Conservation (phyloP, 495 filamentous ascomycete species). For the Aspergillus hancockii region DNA sequence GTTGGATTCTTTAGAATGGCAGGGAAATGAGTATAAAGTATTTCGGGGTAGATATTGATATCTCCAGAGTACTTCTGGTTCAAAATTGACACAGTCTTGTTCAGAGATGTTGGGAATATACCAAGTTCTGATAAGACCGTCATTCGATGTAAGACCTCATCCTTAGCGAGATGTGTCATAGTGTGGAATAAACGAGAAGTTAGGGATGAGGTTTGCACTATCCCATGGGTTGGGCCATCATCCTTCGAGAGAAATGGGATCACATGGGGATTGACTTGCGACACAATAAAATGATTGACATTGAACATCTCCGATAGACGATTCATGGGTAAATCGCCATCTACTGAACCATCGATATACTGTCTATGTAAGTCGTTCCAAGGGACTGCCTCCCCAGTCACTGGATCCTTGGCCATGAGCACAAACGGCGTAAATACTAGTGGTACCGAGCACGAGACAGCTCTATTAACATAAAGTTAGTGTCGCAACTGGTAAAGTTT, state of each 20-base stretch:
- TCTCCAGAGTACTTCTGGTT: constrained; percentile 94
- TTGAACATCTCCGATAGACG: constrained; percentile 94
- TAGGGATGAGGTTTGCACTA: constrained; percentile 35
- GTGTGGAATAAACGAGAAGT: constrained; percentile 63
- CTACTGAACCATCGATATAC: constrained; percentile 93
- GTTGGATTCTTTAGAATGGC: constrained; percentile 85
- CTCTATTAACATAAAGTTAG: constrained; percentile 43
- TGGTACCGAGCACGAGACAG: constrained; percentile 91
- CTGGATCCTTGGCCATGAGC: constrained; percentile 81
- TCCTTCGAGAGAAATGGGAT: constrained; percentile 82
- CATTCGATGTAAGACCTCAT: constrained; percentile 79
- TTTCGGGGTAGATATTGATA: constrained; percentile 88
- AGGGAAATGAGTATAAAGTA: constrained; percentile 71
- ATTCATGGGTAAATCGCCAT: constrained; percentile 92
- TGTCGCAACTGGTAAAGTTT: constrained; percentile 21
- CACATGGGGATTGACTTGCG: constrained; percentile 93
- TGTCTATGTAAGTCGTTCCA: constrained; percentile 83
- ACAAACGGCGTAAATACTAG: constrained; percentile 76
- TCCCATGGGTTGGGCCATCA: constrained; percentile 49
- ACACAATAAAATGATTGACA: constrained; percentile 97
- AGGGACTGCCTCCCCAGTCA: constrained; percentile 71
- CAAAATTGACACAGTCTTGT: constrained; percentile 76
- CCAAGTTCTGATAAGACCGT: constrained; percentile 80
- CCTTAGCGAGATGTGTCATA: constrained; percentile 74
- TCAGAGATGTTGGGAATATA: constrained; percentile 76